phyloP scores from a whole-genome alignment of 192 early-diverging fungal genomes.

The Backusella liffmaniae region DNA sequence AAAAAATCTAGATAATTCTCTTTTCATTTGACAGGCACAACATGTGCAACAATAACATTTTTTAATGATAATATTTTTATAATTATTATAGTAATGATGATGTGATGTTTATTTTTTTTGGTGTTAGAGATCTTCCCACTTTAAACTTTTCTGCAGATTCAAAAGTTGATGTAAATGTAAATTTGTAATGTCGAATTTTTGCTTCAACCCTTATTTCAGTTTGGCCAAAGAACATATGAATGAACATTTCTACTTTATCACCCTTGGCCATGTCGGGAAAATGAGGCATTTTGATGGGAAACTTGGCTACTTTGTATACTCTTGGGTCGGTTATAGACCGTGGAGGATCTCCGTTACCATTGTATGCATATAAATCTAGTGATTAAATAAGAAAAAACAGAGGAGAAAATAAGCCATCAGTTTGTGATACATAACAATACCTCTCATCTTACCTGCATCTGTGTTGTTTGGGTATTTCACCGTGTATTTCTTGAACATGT shows the following conservation, averaged over 20 bases:
- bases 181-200: slow-evolving; percentile 2
- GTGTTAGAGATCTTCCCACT: background rate
- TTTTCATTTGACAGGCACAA: background rate
- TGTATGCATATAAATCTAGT: slow-evolving; percentile 11
- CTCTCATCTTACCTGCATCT: background rate
- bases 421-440: background rate
- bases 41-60: background rate
- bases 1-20: background rate
- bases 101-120: background rate
- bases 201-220: slow-evolving; percentile 3
- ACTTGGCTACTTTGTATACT: slow-evolving; percentile 3
- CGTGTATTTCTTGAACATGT: slow-evolving; percentile 18
- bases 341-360: background rate
- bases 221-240: slow-evolving; percentile 12
- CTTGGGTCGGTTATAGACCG: background rate
- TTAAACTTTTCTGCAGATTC: background rate
- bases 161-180: slow-evolving; percentile 4
- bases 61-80: background rate
- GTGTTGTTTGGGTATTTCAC: slow-evolving; percentile 1
- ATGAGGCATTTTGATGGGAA: slow-evolving; percentile 4
- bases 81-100: background rate
- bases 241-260: background rate
- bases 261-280: background rate
- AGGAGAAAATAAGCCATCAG: background rate
- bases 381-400: background rate